These are phyloP conservation scores for Hordeum vulgare DNA, from an alignment of 176 grass and related monocot genomes.

Conservation along the genomic window DNA sequence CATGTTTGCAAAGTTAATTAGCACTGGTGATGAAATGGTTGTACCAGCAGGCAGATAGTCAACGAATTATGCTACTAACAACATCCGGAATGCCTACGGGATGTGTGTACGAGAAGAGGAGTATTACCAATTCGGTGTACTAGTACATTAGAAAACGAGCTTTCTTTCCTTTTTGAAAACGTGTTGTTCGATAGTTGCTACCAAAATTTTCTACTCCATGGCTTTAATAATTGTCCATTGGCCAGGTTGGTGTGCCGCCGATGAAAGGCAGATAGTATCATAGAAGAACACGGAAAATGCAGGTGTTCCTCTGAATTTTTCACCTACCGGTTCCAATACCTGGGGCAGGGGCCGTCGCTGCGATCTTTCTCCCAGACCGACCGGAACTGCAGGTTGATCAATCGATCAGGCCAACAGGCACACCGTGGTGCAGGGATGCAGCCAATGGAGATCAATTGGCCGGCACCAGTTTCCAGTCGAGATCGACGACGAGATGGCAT, in stretches of 20 bases:
- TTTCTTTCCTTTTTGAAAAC: no score
- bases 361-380: background rate
- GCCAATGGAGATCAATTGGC: background rate
- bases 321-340: background rate
- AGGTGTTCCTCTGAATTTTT: background rate
- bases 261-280: background rate
- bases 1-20: no score
- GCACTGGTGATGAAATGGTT: no score
- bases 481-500: background rate
- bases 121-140: no score
- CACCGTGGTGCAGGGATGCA: background rate
- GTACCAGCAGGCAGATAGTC: no score
- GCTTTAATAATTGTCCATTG: background rate
- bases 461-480: background rate
- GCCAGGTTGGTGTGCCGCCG: background rate
- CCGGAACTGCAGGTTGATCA: no score
- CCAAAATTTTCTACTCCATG: background rate
- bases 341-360: background rate
- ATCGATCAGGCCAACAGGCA: background rate
- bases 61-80: no score
- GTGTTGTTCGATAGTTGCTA: no score
- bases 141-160: no score
- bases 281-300: background rate
- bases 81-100: no score
- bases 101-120: no score